Percentiles rank a stretch among this genome's conserved stretches.
Conservation (phyloP, 108 stramenopile genomes). For the Skeletonema potamos region DNA sequence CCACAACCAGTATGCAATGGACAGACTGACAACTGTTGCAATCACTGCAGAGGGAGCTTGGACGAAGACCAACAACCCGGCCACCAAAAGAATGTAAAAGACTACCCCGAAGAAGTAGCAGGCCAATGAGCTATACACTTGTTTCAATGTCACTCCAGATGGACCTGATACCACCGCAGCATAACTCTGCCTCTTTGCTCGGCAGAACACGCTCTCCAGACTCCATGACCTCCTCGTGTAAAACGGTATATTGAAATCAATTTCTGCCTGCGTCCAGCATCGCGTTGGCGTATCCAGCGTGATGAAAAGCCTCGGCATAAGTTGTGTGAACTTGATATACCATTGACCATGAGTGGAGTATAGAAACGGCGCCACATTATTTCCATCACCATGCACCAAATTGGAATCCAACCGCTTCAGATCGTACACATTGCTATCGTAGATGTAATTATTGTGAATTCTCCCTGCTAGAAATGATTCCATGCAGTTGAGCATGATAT, state of each 20-base stretch:
- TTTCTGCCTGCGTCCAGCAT: slow-evolving; percentile 13
- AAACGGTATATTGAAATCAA: slow-evolving; percentile 6
- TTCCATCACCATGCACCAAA: not conserved
- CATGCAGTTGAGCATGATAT: not conserved
- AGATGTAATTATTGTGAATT: not conserved
- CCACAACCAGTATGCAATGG: slow-evolving; percentile 1
- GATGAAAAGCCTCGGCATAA: slow-evolving; percentile 1
- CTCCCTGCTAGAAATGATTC: not conserved
- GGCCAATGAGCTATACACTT: not conserved
- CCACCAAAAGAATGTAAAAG: slow-evolving; percentile 9
- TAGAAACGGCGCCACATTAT: not conserved
- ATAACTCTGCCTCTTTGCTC: not conserved
- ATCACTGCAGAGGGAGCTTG: not conserved
- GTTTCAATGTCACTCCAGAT: slow-evolving; percentile 2
- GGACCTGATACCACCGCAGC: slow-evolving; percentile 1
- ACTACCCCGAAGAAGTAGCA: slow-evolving; percentile 4
- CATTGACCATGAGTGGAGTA: not conserved
- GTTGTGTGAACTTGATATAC: slow-evolving; percentile 7
- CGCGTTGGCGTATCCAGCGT: not conserved
- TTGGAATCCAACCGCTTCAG: not conserved
- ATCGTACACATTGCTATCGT: not conserved
- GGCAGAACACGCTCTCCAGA: slow-evolving; percentile 13
- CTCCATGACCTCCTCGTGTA: slow-evolving; percentile 12
- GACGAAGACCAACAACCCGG: slow-evolving; percentile 5
- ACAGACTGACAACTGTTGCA: not conserved